Evolutionary conservation across 1,284 basidiomycete species (phyloP).

Genomic region (Crucibulum parvulum): DNA sequence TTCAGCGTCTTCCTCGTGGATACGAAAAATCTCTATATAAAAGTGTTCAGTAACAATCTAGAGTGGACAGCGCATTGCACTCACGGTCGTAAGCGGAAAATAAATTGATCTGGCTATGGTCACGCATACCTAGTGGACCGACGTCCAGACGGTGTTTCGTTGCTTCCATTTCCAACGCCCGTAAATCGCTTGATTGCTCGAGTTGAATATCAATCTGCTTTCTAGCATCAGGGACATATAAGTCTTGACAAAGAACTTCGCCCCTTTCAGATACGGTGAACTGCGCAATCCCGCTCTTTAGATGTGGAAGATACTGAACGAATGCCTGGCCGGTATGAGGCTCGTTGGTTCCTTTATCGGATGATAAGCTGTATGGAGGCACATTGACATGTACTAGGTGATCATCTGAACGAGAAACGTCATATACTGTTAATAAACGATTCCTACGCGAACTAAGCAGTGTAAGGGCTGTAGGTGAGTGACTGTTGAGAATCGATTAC

Average conservation of each 20-base stretch:
- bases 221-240: slow-evolving; percentile 24
- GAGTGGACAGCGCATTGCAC: slow-evolving; percentile 17
- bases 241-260: slow-evolving; percentile 50
- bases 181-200: slow-evolving; percentile 50
- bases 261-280: slow-evolving; percentile 57
- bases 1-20: slow-evolving; percentile 26
- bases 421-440: slow-evolving; percentile 65
- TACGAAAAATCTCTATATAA: slow-evolving; percentile 44
- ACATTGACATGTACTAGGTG: slow-evolving; percentile 49
- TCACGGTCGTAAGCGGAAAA: slow-evolving; percentile 56
- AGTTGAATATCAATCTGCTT: slow-evolving; percentile 15
- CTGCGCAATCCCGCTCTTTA: slow-evolving; percentile 38
- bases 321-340: slow-evolving; percentile 49
- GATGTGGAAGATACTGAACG: slow-evolving; percentile 40
- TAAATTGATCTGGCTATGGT: slow-evolving; percentile 55
- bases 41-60: neutral
- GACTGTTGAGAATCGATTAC: neutral
- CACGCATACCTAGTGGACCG: slow-evolving; percentile 52
- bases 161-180: slow-evolving; percentile 38
- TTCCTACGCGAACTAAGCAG: slow-evolving; percentile 65
- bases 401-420: slow-evolving; percentile 52
- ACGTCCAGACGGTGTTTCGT: slow-evolving; percentile 38
- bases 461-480: slow-evolving; percentile 44
- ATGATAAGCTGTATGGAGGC: slow-evolving; percentile 52
- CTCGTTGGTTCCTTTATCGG: slow-evolving; percentile 31